Percentiles rank a stretch among this genome's conserved stretches.
phyloP scores from a whole-genome alignment of 2,329 filamentous ascomycete genomes.

The Pseudogymnoascus sp. region DNA sequence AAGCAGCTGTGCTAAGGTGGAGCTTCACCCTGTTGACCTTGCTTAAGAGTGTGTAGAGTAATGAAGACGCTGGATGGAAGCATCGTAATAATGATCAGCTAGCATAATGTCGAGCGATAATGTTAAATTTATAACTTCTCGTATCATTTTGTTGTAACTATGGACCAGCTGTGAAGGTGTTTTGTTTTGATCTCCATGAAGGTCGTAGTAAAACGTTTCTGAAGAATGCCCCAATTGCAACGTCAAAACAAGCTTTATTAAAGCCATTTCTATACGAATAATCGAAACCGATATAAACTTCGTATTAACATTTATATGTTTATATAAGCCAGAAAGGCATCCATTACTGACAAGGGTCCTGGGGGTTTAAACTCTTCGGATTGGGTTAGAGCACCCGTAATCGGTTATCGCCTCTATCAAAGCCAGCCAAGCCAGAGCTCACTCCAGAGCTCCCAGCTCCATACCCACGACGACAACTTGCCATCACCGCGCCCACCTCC shows the following conservation, averaged over 20 bases:
- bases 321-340: not conserved
- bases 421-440: constrained; percentile 2
- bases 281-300: not conserved
- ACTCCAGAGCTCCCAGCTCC: constrained; percentile 4
- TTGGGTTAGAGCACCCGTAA: constrained; percentile 7
- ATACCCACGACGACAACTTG: not conserved
- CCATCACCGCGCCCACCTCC: not conserved
- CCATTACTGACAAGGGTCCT: not conserved
- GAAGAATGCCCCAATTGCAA: not conserved
- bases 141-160: not conserved
- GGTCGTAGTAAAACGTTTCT: not conserved
- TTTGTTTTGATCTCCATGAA: not conserved
- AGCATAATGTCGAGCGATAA: not conserved
- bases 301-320: not conserved
- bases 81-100: not conserved
- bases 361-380: not conserved
- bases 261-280: not conserved
- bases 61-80: not conserved
- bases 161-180: not conserved
- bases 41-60: not conserved
- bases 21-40: constrained; percentile 12
- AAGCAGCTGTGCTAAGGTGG: constrained; percentile 16
- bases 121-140: not conserved
- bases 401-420: constrained; percentile 7
- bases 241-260: not conserved